phyloP scores from a whole-genome alignment of 176 grass and related monocot genomes.

The Oryza meridionalis region DNA sequence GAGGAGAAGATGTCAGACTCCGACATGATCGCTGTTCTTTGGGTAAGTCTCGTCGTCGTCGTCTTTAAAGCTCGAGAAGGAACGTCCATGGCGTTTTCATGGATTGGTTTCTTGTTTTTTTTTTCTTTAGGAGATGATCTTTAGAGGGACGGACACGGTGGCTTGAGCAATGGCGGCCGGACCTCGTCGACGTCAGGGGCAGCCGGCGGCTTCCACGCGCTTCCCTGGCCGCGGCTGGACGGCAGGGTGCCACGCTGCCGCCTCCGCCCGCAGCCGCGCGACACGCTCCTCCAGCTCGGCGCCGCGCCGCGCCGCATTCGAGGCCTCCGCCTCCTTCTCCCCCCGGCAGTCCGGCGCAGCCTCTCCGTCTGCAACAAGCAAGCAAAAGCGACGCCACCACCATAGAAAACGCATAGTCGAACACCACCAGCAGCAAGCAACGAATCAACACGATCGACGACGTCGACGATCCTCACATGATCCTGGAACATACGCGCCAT shows the following conservation, averaged over 20 bases:
- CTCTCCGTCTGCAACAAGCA: slow-evolving; percentile 50
- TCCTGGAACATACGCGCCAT: slow-evolving; percentile 69
- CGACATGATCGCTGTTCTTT: slow-evolving; percentile 81
- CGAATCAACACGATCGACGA: not conserved
- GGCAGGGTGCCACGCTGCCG: slow-evolving; percentile 53
- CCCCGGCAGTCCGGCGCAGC: slow-evolving; percentile 37
- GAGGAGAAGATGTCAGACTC: slow-evolving; percentile 77
- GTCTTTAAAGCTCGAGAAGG: not conserved
- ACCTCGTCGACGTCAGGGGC: too few relatives aligned
- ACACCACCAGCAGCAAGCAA: not conserved
- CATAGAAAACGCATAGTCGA: not conserved
- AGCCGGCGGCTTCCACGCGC: too few relatives aligned
- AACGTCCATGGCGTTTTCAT: not conserved
- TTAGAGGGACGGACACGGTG: slow-evolving; percentile 75
- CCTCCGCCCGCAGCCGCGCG: slow-evolving; percentile 51
- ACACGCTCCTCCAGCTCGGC: slow-evolving; percentile 70
- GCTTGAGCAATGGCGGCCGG: slow-evolving; percentile 14
- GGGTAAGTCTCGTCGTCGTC: slow-evolving; percentile 45
- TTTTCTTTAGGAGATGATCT: slow-evolving; percentile 75
- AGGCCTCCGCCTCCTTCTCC: slow-evolving; percentile 67
- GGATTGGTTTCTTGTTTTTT: not conserved
- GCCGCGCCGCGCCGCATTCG: slow-evolving; percentile 41
- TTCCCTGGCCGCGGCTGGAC: too few relatives aligned
- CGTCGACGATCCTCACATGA: slow-evolving; percentile 45
- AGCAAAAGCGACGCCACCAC: not conserved